A percentile compares a stretch with the other conserved stretches of the same genome.
phyloP scores from a whole-genome alignment of 176 grass and related monocot genomes.

The Hordeum vulgare region DNA sequence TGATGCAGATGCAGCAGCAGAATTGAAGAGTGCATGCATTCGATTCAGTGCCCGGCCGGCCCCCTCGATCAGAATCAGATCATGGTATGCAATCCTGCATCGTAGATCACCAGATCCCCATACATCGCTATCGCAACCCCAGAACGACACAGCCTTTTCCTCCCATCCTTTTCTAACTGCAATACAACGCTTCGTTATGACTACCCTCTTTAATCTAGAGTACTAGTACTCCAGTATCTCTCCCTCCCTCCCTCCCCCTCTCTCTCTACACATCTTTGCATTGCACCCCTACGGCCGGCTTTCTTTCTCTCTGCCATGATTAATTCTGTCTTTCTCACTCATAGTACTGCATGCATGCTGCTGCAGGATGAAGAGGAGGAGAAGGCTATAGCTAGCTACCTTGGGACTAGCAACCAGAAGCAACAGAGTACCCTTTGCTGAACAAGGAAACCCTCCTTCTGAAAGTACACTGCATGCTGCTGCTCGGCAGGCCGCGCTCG shows the following conservation, averaged over 20 bases:
- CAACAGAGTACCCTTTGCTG: conserved; percentile 1
- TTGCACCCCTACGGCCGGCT: neutral
- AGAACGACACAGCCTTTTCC: conserved; percentile 16
- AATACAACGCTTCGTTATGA: neutral
- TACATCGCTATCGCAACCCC: conserved; percentile 4
- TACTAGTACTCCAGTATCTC: neutral
- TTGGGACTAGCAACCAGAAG: conserved; percentile 14
- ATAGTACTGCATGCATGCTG: neutral
- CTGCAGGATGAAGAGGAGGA: neutral
- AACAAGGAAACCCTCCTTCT: neutral
- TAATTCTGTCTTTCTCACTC: neutral
- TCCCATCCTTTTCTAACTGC: conserved; percentile 13
- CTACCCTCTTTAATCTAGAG: neutral
- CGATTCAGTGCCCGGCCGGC: conserved; percentile 62
- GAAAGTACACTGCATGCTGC: conserved; percentile 23
- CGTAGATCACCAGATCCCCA: conserved; percentile 8
- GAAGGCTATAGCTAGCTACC: neutral
- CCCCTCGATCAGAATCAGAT: conserved; percentile 5
- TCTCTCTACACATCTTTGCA: conserved; percentile 4
- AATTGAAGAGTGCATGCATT: conserved; percentile 40
- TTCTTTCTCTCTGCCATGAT: neutral
- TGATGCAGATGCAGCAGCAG: neutral
- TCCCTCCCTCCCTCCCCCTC: too few relatives aligned
- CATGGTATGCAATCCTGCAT: conserved; percentile 32
- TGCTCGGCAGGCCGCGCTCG: neutral